phyloP scores from a whole-genome alignment of 352 stramenopile species.

The Pythium angustatum region DNA sequence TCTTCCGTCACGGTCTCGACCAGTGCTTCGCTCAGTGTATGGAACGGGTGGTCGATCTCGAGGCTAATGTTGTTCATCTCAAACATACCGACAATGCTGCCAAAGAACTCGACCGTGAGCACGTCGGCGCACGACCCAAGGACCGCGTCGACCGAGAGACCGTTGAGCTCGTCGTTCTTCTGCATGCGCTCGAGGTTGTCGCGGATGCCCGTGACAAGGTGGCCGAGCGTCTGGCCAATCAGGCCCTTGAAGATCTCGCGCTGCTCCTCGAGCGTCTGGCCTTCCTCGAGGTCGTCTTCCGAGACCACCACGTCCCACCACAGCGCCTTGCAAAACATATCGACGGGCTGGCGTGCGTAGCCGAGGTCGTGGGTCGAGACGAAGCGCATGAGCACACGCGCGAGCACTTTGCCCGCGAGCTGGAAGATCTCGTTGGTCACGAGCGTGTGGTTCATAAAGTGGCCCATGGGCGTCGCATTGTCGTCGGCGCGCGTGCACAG shows the following conservation, averaged over 20 bases:
- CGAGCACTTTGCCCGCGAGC: slow-evolving; percentile 87
- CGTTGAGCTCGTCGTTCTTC: slow-evolving; percentile 54
- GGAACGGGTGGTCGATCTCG: slow-evolving; percentile 86
- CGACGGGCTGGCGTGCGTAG: slow-evolving; percentile 57
- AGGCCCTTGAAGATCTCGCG: slow-evolving; percentile 62
- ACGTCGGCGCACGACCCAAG: slow-evolving; percentile 50
- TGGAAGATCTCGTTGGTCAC: slow-evolving; percentile 95
- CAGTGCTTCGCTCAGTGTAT: slow-evolving; percentile 64
- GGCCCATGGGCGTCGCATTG: slow-evolving; percentile 70
- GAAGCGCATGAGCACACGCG: slow-evolving; percentile 64
- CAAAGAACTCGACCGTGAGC: slow-evolving; percentile 84
- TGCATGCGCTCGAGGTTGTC: slow-evolving; percentile 55
- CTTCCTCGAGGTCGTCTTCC: slow-evolving; percentile 60
- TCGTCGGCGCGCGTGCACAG: slow-evolving; percentile 60
- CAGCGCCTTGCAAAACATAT: slow-evolving; percentile 88
- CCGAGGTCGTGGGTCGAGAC: slow-evolving; percentile 57
- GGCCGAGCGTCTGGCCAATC: slow-evolving; percentile 55
- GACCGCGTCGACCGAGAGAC: slow-evolving; percentile 53
- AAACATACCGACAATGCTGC: slow-evolving; percentile 92
- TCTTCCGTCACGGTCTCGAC: slow-evolving; percentile 54
- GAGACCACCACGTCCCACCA: slow-evolving; percentile 91
- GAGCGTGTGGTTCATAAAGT: slow-evolving; percentile 76
- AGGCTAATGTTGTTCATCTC: slow-evolving; percentile 98
- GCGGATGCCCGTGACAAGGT: slow-evolving; percentile 51
- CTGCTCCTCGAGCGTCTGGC: slow-evolving; percentile 72